Conservation (phyloP, 768 basidiomycete species). For the Mycena vulgaris region DNA sequence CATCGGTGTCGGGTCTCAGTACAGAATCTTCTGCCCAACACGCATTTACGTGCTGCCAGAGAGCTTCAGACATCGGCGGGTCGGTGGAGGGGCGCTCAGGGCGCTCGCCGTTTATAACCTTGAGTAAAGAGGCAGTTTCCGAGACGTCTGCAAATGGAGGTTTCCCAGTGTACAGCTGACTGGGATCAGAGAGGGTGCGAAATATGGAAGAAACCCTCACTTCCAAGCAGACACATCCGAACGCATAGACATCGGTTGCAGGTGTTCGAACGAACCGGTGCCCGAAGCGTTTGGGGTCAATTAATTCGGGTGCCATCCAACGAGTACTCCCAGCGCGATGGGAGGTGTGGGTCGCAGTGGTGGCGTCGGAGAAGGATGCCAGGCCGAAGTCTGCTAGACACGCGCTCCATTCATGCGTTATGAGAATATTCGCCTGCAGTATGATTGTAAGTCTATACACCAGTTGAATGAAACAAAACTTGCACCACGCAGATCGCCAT, state of each 20-base stretch:
- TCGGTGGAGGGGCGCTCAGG: not conserved
- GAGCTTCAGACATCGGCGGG: not conserved
- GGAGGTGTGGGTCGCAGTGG: slow-evolving; percentile 43
- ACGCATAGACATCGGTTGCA: slow-evolving; percentile 51
- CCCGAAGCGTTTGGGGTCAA: slow-evolving; percentile 47
- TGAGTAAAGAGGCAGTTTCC: not conserved
- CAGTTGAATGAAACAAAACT: not conserved
- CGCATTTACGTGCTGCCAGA: slow-evolving; percentile 3
- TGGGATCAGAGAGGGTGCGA: not conserved
- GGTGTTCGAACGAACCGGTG: slow-evolving; percentile 43
- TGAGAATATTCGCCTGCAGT: slow-evolving; percentile 48
- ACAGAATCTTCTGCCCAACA: slow-evolving; percentile 9
- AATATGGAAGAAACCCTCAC: slow-evolving; percentile 29
- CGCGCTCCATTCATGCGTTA: slow-evolving; percentile 47
- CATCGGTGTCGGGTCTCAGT: not conserved
- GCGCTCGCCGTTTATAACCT: not conserved
- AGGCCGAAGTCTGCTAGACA: slow-evolving; percentile 54
- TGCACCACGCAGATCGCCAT: slow-evolving; percentile 41
- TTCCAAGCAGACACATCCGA: slow-evolving; percentile 52
- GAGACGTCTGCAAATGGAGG: slow-evolving; percentile 15
- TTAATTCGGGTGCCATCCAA: slow-evolving; percentile 56
- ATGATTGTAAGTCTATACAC: slow-evolving; percentile 5
- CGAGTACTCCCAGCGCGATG: slow-evolving; percentile 45
- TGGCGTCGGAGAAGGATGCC: slow-evolving; percentile 47
- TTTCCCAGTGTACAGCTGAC: slow-evolving; percentile 22